These are phyloP conservation scores for Ogataea pilisensis DNA, from an alignment of 805 yeast species.

Conservation along the genomic window DNA sequence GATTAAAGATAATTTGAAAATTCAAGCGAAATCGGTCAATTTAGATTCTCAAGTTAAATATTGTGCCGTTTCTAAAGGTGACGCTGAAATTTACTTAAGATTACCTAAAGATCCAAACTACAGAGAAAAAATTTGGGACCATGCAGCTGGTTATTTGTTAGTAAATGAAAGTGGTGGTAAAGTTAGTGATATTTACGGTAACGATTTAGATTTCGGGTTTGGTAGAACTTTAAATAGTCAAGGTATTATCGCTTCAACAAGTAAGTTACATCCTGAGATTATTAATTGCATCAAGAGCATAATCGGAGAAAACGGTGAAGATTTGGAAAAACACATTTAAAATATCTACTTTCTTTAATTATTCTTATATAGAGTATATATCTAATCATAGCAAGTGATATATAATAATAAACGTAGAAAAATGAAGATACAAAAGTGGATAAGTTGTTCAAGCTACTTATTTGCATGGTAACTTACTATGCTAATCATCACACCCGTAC, in stretches of 20 bases:
- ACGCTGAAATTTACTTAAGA: slow-evolving; percentile 88
- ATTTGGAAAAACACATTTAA: slow-evolving; percentile 23
- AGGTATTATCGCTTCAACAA: slow-evolving; percentile 87
- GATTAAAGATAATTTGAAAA: slow-evolving; percentile 62
- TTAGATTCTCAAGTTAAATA: slow-evolving; percentile 96
- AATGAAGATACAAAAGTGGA: no score
- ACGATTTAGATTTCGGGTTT: slow-evolving; percentile 69
- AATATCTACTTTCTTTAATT: no score
- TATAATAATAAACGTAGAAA: no score
- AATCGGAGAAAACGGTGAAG: slow-evolving; percentile 33
- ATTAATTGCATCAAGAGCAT: slow-evolving; percentile 42
- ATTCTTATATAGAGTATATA: no score
- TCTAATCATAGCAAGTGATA: no score
- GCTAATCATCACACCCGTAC: no score
- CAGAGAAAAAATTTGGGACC: slow-evolving; percentile 98
- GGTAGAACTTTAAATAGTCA: slow-evolving; percentile 81
- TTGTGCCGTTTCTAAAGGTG: slow-evolving; percentile 85
- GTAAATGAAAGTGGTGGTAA: slow-evolving; percentile 88
- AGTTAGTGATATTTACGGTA: slow-evolving; percentile 82
- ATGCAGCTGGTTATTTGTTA: slow-evolving; percentile 90
- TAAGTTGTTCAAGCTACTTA: no score
- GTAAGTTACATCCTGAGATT: slow-evolving; percentile 44
- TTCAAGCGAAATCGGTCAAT: slow-evolving; percentile 58
- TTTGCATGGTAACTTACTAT: no score
- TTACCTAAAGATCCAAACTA: slow-evolving; percentile 74